Evolutionary conservation across 2,329 filamentous ascomycete species (phyloP).

Genomic region (Elsinoe batatas): DNA sequence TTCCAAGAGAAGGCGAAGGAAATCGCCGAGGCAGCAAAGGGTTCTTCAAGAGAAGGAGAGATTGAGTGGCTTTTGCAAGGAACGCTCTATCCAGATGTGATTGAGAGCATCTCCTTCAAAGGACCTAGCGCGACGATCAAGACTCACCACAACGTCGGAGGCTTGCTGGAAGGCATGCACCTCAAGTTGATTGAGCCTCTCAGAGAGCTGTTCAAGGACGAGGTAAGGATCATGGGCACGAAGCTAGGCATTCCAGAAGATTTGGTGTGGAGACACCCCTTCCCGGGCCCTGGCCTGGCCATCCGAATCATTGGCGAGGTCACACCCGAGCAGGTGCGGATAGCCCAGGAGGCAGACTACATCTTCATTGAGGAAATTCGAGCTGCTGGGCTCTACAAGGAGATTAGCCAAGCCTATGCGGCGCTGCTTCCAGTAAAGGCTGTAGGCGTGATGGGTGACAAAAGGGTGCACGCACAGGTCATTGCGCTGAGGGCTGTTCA

Average conservation of each 20-base stretch:
- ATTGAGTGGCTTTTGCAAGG: slow-evolving; percentile 85
- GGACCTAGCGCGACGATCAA: slow-evolving; percentile 63
- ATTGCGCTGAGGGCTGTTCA: slow-evolving; percentile 53
- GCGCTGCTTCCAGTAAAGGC: slow-evolving; percentile 56
- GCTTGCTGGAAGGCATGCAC: slow-evolving; percentile 52
- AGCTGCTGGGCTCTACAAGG: slow-evolving; percentile 60
- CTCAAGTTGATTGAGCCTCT: slow-evolving; percentile 71
- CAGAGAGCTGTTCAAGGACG: slow-evolving; percentile 73
- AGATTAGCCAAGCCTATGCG: slow-evolving; percentile 62
- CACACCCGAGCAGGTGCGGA: slow-evolving; percentile 66
- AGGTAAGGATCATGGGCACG: slow-evolving; percentile 61
- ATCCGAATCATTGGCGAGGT: slow-evolving; percentile 79
- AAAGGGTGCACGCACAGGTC: slow-evolving; percentile 55
- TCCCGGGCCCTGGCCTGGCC: slow-evolving; percentile 65
- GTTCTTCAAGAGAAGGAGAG: slow-evolving; percentile 58
- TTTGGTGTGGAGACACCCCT: slow-evolving; percentile 71
- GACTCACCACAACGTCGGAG: slow-evolving; percentile 65
- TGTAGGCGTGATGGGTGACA: slow-evolving; percentile 61
- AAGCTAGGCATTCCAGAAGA: slow-evolving; percentile 61
- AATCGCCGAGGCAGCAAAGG: slow-evolving; percentile 61
- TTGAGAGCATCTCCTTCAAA: slow-evolving; percentile 63
- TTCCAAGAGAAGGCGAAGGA: slow-evolving; percentile 71
- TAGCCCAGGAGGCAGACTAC: slow-evolving; percentile 64
- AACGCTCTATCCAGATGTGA: slow-evolving; percentile 68
- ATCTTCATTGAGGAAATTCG: slow-evolving; percentile 72